Conservation (phyloP, 805 yeast species). For the Candida gorgasii region DNA sequence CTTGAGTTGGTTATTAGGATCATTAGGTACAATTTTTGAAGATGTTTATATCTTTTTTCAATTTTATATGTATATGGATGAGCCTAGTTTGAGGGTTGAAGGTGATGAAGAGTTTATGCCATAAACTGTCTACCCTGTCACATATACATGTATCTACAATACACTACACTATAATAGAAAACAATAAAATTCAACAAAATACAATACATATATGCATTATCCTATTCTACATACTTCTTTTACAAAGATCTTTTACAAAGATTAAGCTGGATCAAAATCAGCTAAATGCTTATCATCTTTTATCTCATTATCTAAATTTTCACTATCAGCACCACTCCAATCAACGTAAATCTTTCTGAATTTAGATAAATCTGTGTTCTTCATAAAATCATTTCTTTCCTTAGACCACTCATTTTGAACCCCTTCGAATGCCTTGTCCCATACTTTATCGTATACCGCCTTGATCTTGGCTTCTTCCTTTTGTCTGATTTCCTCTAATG, state of each 20-base stretch:
- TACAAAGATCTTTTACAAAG: background rate
- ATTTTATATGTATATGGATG: conserved; percentile 58
- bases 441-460: conserved; percentile 66
- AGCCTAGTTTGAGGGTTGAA: conserved; percentile 3
- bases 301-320: conserved; percentile 24
- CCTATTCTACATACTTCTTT: background rate
- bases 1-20: conserved; percentile 76
- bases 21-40: conserved; percentile 74
- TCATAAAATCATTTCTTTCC: conserved; percentile 70
- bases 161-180: too few relatives aligned
- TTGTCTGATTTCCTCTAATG: conserved; percentile 69
- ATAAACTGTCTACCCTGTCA: too few relatives aligned
- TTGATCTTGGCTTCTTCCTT: conserved; percentile 62
- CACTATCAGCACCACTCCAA: conserved; percentile 65
- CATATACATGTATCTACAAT: too few relatives aligned
- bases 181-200: background rate
- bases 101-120: conserved; percentile 9
- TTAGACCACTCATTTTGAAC: conserved; percentile 69
- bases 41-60: conserved; percentile 67
- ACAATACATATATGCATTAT: background rate
- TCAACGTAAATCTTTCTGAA: conserved; percentile 56
- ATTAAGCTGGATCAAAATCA: conserved; percentile 37
- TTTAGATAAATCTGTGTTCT: conserved; percentile 67
- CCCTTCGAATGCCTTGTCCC: conserved; percentile 78
- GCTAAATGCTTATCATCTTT: conserved; percentile 37